Evolutionary conservation across 306 rosid species (phyloP).

Genomic region (Morella rubra): DNA sequence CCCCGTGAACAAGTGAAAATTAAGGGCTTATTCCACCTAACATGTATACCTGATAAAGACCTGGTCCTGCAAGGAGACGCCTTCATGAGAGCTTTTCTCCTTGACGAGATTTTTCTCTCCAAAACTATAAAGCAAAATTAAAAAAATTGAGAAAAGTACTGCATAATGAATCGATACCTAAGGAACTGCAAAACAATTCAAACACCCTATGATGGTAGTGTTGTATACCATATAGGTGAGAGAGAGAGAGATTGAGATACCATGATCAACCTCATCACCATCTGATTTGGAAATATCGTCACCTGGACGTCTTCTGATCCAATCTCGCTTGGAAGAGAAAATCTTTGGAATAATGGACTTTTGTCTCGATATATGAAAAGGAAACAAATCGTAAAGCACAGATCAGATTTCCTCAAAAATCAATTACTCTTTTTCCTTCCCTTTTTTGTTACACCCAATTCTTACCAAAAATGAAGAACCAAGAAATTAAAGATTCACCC

Average conservation of each 20-base stretch:
- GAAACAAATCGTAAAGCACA: background rate
- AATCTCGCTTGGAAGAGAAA: slow-evolving; percentile 61
- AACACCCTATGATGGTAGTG: background rate
- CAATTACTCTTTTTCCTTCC: background rate
- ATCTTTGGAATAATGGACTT: slow-evolving; percentile 80
- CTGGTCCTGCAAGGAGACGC: slow-evolving; percentile 44
- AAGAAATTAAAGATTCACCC: background rate
- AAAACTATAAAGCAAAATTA: slow-evolving; percentile 30
- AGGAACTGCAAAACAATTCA: background rate
- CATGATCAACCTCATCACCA: slow-evolving; percentile 42
- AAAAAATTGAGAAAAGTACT: background rate
- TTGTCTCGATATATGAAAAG: background rate
- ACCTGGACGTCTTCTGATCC: slow-evolving; percentile 42
- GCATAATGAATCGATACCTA: background rate
- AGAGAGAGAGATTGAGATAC: slow-evolving; percentile 24
- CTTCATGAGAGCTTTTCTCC: slow-evolving; percentile 53
- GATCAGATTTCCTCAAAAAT: background rate
- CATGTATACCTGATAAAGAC: slow-evolving; percentile 53
- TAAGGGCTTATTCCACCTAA: slow-evolving; percentile 15
- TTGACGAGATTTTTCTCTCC: slow-evolving; percentile 51
- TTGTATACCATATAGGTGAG: background rate
- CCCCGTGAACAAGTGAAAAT: background rate
- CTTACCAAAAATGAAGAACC: background rate
- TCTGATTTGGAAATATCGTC: slow-evolving; percentile 49
- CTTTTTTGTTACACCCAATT: background rate